Conservation (phyloP, 331 rosid genomes). For the Quercus lobata region DNA sequence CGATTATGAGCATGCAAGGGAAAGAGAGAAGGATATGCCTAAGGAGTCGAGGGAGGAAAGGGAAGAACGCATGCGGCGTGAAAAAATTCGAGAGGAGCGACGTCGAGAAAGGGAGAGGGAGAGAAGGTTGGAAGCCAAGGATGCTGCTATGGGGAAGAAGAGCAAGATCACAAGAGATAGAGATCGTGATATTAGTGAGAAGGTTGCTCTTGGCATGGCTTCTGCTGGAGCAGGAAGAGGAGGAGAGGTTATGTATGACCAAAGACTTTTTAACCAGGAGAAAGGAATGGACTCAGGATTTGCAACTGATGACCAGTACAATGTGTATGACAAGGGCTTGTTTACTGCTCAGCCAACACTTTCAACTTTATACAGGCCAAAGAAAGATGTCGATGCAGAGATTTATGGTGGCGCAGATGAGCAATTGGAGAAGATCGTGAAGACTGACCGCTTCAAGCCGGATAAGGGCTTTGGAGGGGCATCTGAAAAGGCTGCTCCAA, state of each 20-base stretch:
- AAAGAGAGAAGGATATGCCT: constrained; percentile 49
- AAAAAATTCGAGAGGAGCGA: constrained; percentile 82
- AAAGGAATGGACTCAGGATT: constrained; percentile 88
- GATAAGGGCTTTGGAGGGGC: constrained; percentile 73
- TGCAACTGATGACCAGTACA: constrained; percentile 83
- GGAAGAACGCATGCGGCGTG: constrained; percentile 61
- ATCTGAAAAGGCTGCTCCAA: constrained; percentile 56
- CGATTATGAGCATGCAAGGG: constrained; percentile 51
- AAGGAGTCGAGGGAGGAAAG: constrained; percentile 73
- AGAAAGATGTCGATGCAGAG: constrained; percentile 73
- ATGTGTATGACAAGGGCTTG: constrained; percentile 77
- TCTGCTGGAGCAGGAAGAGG: constrained; percentile 59
- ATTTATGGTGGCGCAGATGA: constrained; percentile 83
- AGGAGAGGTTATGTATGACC: constrained; percentile 89
- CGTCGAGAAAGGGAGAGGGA: constrained; percentile 87
- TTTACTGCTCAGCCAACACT: constrained; percentile 80
- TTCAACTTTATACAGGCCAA: constrained; percentile 83
- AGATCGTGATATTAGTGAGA: constrained; percentile 91
- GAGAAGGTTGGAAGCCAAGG: constrained; percentile 89
- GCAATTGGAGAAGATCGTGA: constrained; percentile 86
- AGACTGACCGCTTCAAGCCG: constrained; percentile 84
- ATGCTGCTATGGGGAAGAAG: constrained; percentile 86
- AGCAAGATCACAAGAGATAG: constrained; percentile 91
- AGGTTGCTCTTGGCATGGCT: constrained; percentile 95
- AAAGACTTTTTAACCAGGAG: constrained; percentile 90